phyloP scores from a whole-genome alignment of 768 basidiomycete genomes.

The Melanogaster broomeanus region DNA sequence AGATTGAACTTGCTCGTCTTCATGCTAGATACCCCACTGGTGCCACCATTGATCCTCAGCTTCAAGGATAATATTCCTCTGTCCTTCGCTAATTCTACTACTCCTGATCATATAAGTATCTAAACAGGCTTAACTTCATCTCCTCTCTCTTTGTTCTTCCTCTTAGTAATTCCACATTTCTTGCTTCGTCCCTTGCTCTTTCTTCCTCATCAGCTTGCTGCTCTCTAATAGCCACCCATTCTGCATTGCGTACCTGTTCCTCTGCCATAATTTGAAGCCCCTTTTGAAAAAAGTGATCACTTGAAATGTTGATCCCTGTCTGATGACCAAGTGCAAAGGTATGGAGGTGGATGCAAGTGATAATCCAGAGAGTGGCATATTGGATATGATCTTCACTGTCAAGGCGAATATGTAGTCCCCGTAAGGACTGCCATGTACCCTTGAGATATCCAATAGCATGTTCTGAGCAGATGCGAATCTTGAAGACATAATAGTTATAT shows the following conservation, averaged over 20 bases:
- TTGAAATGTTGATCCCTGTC: background rate
- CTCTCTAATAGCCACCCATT: background rate
- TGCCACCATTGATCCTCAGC: background rate
- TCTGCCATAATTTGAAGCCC: background rate
- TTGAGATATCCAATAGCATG: conserved; percentile 35
- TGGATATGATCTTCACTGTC: too few species aligned
- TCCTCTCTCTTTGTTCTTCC: conserved; percentile 3
- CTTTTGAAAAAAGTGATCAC: conserved; percentile 3
- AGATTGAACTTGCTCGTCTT: background rate
- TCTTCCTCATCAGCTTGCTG: background rate
- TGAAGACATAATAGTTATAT: conserved; percentile 37
- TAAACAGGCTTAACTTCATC: background rate
- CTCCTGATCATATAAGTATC: background rate
- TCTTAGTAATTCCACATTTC: background rate
- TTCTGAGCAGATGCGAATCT: conserved; percentile 32
- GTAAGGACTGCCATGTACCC: too few species aligned
- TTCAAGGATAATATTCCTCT: background rate
- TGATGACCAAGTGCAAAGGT: conserved; percentile 26
- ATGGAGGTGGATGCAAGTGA: conserved; percentile 13
- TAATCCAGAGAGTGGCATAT: conserved; percentile 10
- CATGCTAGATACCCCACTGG: background rate
- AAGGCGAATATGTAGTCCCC: too few species aligned
- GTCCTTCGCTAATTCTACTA: background rate
- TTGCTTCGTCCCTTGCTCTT: background rate
- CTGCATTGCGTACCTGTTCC: background rate